Conservation (phyloP, 129 eudicot genomes). For the Centaurea solstitialis region DNA sequence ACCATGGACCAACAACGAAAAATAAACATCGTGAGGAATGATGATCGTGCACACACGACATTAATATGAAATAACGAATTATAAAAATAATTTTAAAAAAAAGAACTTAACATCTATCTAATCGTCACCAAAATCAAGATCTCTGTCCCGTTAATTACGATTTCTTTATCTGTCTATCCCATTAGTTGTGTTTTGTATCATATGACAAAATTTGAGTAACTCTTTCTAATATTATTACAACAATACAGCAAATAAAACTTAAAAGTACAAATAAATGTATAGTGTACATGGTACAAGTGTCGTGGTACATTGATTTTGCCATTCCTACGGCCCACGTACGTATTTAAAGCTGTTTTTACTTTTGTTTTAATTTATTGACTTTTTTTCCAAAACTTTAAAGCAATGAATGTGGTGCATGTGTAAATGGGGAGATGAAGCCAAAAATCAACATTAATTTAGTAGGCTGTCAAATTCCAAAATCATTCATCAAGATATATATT, state of each 20-base stretch:
- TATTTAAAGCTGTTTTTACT: neutral
- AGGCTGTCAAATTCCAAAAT: neutral
- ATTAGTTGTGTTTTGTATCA: neutral
- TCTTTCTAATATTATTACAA: neutral
- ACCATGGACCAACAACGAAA: neutral
- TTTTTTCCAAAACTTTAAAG: neutral
- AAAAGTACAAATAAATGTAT: neutral
- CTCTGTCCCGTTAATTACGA: neutral
- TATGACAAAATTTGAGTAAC: neutral
- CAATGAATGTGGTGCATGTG: slow-evolving; percentile 9
- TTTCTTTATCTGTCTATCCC: neutral
- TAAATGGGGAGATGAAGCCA: neutral
- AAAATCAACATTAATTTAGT: slow-evolving; percentile 2
- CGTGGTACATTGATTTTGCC: neutral
- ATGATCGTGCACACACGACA: neutral
- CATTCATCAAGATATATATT: neutral
- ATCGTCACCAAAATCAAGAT: neutral
- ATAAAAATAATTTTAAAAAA: neutral
- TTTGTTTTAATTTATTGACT: neutral
- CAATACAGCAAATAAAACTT: too few species aligned
- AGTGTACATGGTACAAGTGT: neutral
- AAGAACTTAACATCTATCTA: neutral
- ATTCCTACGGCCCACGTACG: neutral
- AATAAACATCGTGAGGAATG: neutral
- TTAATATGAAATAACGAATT: neutral